Evolutionary conservation across 2,329 filamentous ascomycete species (phyloP).

Genomic region (Aschersonia sp.): DNA sequence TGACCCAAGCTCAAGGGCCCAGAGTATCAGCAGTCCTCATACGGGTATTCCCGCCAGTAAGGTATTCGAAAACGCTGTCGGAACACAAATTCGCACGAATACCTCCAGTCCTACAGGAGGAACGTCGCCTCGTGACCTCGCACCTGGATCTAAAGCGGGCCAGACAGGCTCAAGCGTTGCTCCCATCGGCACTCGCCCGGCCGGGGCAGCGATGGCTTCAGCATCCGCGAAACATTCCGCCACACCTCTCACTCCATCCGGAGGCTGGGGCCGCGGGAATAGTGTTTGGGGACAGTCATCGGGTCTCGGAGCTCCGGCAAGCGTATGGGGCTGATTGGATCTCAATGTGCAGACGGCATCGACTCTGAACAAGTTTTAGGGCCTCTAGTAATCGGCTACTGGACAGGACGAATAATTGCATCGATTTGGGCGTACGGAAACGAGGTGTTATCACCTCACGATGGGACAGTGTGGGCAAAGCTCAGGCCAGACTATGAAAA

Average conservation of each 20-base stretch:
- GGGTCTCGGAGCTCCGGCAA: slow-evolving; percentile 73
- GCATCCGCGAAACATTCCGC: slow-evolving; percentile 62
- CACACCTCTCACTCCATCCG: slow-evolving; percentile 80
- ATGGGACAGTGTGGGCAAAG: not conserved
- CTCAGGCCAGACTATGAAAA: not conserved
- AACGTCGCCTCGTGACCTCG: slow-evolving; percentile 58
- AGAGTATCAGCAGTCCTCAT: slow-evolving; percentile 76
- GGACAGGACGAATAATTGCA: not conserved
- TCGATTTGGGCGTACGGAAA: not conserved
- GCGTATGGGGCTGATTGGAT: slow-evolving; percentile 67
- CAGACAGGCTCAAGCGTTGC: slow-evolving; percentile 55
- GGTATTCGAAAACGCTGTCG: slow-evolving; percentile 42
- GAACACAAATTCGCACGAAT: slow-evolving; percentile 57
- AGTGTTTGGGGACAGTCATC: slow-evolving; percentile 78
- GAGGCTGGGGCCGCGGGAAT: slow-evolving; percentile 66
- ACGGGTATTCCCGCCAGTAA: slow-evolving; percentile 40
- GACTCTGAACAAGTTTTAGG: too few relatives aligned
- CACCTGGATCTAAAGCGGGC: slow-evolving; percentile 35
- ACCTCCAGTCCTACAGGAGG: slow-evolving; percentile 69
- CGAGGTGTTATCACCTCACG: not conserved
- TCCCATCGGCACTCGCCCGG: slow-evolving; percentile 83
- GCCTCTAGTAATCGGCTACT: not conserved
- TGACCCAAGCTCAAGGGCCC: slow-evolving; percentile 49
- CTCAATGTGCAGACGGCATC: too few relatives aligned
- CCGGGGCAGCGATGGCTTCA: slow-evolving; percentile 34